Conservation (phyloP, 2,329 filamentous ascomycete species). For the Geosmithia morbida region DNA sequence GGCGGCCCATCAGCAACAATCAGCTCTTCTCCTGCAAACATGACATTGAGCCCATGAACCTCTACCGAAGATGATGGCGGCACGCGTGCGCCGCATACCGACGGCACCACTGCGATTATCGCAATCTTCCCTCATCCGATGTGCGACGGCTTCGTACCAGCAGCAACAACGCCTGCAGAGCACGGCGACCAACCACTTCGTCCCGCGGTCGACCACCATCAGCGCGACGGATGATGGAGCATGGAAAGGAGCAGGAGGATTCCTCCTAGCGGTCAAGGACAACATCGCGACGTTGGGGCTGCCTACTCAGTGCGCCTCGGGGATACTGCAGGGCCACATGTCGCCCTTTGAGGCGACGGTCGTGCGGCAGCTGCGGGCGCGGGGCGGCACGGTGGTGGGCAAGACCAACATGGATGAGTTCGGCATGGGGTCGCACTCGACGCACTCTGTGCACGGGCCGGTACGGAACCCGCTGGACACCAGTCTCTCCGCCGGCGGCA, state of each 20-base stretch:
- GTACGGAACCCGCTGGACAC: conserved; percentile 37
- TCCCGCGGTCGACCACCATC: conserved; percentile 6
- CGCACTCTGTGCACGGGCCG: conserved; percentile 51
- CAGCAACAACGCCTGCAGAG: conserved; percentile 12
- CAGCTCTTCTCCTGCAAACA: background rate
- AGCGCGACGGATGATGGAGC: background rate
- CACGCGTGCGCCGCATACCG: conserved; percentile 12
- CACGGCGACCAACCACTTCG: conserved; percentile 20
- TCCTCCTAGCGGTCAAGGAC: conserved; percentile 55
- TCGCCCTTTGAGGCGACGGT: conserved; percentile 78
- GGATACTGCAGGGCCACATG: conserved; percentile 52
- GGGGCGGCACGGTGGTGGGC: conserved; percentile 50
- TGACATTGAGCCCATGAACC: background rate
- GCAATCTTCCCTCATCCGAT: background rate
- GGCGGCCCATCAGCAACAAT: too few relatives aligned
- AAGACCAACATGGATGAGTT: conserved; percentile 96
- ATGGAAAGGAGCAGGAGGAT: conserved; percentile 7
- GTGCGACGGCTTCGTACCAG: background rate
- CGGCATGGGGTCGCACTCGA: conserved; percentile 82
- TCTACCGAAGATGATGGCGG: conserved; percentile 14
- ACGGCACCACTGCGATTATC: background rate
- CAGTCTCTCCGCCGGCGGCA: conserved; percentile 62
- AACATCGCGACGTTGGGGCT: conserved; percentile 53
- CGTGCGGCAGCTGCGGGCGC: conserved; percentile 48
- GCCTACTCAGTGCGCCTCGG: conserved; percentile 75